A percentile compares a stretch with the other conserved stretches of the same genome.
These are phyloP conservation scores for Aegilops longissima DNA, from an alignment of 176 grass and related monocot species.

Conservation along the genomic window DNA sequence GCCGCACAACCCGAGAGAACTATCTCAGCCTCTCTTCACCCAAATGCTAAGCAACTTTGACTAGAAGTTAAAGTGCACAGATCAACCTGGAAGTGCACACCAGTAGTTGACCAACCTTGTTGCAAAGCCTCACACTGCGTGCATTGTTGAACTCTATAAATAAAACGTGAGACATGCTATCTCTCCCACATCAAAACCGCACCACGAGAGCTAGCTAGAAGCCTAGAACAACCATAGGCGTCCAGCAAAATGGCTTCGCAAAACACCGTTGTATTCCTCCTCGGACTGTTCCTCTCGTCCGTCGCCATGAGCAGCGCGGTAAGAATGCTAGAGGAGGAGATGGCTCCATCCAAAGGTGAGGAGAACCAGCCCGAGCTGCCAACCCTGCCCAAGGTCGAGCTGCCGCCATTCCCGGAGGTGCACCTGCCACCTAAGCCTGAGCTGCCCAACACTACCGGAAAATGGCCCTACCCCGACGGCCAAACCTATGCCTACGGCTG, in stretches of 20 bases:
- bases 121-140: not conserved
- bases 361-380: not conserved
- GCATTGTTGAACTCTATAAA: not conserved
- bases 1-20: too few relatives aligned
- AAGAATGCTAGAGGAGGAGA: constrained; percentile 7
- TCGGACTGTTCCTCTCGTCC: not conserved
- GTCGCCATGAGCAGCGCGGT: not conserved
- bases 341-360: not conserved
- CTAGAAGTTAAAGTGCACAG: not conserved
- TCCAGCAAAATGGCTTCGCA: not conserved
- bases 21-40: too few relatives aligned
- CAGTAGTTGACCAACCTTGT: constrained; percentile 10
- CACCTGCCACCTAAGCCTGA: not conserved
- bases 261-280: not conserved
- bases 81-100: not conserved
- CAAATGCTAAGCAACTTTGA: not conserved
- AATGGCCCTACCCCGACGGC: too few relatives aligned
- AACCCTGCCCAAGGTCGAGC: not conserved
- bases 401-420: not conserved
- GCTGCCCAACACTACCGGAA: too few relatives aligned
- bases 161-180: not conserved
- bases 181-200: not conserved
- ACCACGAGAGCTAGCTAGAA: not conserved
- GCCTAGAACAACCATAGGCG: not conserved
- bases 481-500: too few relatives aligned